Base-by-base conservation (phyloP, 768 basidiomycete genomes). In the Pisolithus sp. region DNA sequence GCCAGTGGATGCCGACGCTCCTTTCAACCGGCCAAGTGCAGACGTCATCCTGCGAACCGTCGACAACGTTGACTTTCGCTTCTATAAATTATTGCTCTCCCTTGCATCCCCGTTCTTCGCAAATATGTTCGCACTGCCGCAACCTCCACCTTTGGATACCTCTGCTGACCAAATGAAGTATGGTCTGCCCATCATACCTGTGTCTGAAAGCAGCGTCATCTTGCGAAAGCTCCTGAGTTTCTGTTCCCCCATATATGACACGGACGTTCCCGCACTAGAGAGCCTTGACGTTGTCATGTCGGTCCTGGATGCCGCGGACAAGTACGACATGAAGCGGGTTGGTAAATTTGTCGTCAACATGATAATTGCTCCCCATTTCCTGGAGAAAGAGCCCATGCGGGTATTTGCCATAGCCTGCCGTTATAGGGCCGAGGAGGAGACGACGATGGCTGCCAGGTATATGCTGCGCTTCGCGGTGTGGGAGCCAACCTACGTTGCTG, bases 91-190 rank as follows among this genome's bases (percentile, higher is more conserved):
- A 38, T 67, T 84, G 50, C 69, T 85, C 10, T 72, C 77, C 17
- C 59, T 81, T 15, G 76, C 80, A 1, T 85, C 84, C 9, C 71
- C 77, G 5, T 76, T 85, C 62, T 84, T 85, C 56, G 69, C 70
- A 45, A 71, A 73, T 55, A 77, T 81, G 69, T 77, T 84, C 56
- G 70, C 73, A 7, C 62, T 83, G 24, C 81, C 81, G 23, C 69
- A 71, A 38, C 73, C 80, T 1, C 43, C 48, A 20, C 50, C 63
- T 9, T 54, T 61, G 8, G 68, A 68, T 42, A 57, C 55, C 13
- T 48, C 59, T 17, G 64, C 61, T 12, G 62, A 70, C 53, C 58
- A 59, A 38, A 70, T 50, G 39, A 66, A 65, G 49, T 61, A 68
- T 40, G 71, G 64, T 1, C 59, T 73, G 3, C 71, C 76, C 20